These are phyloP conservation scores for Parastagonospora nodorum DNA, from an alignment of 2,329 filamentous ascomycete genomes.

Conservation along the genomic window DNA sequence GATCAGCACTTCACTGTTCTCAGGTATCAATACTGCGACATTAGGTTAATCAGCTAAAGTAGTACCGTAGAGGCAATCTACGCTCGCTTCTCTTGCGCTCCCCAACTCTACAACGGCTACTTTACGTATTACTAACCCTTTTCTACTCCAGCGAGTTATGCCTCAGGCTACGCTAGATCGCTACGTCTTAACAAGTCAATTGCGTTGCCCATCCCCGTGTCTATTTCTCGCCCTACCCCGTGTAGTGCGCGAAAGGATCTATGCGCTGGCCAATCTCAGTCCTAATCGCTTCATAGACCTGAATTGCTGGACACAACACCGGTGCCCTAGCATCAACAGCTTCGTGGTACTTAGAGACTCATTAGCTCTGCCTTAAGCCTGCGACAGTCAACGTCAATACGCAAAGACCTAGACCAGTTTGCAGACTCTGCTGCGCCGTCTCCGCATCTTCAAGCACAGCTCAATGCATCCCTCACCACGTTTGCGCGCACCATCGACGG, in stretches of 20 bases:
- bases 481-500: slow-evolving; percentile 92
- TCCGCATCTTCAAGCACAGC: slow-evolving; percentile 63
- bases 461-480: slow-evolving; percentile 65
- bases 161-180: background rate
- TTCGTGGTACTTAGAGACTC: background rate
- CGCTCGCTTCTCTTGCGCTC: too few relatives aligned
- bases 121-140: too few relatives aligned
- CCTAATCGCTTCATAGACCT: background rate
- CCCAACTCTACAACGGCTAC: too few relatives aligned
- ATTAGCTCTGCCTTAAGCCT: slow-evolving; percentile 45
- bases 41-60: too few relatives aligned
- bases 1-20: too few relatives aligned
- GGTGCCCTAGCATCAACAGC: background rate
- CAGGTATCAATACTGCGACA: too few relatives aligned
- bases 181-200: background rate
- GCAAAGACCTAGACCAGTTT: slow-evolving; percentile 75
- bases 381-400: slow-evolving; percentile 81
- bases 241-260: background rate
- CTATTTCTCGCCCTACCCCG: background rate
- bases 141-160: too few relatives aligned
- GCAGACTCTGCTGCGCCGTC: slow-evolving; percentile 64
- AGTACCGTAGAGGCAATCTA: too few relatives aligned
- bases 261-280: background rate
- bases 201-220: background rate
- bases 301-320: background rate